These are phyloP conservation scores for Scheffersomyces cryptocercus DNA, from an alignment of 1,139 yeast genomes.

Conservation along the genomic window DNA sequence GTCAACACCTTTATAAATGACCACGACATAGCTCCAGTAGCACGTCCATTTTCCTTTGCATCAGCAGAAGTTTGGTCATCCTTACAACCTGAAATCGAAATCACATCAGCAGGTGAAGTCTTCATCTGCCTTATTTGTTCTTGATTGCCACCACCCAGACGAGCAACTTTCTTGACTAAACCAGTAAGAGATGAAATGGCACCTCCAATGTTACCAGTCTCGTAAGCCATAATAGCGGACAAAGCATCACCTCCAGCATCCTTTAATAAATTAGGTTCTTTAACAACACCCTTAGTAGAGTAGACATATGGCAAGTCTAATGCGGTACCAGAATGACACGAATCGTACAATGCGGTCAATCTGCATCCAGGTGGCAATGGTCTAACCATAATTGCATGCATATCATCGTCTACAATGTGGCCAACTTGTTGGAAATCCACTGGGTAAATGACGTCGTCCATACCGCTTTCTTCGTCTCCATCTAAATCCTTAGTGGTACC, in stretches of 20 bases:
- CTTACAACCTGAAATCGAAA: constrained; percentile 86
- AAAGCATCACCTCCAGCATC: constrained; percentile 82
- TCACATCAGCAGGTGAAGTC: constrained; percentile 86
- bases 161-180: constrained; percentile 47
- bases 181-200: constrained; percentile 44
- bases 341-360: constrained; percentile 85
- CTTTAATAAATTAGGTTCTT: constrained; percentile 85
- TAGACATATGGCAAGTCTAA: constrained; percentile 87
- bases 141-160: constrained; percentile 25
- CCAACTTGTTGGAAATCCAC: constrained; percentile 78
- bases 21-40: constrained; percentile 95
- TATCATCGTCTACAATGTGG: constrained; percentile 77
- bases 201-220: constrained; percentile 66
- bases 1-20: constrained; percentile 76
- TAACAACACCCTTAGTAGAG: constrained; percentile 86
- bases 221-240: constrained; percentile 70
- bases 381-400: constrained; percentile 80
- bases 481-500: constrained; percentile 77
- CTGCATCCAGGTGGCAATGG: constrained; percentile 82
- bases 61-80: constrained; percentile 85
- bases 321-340: constrained; percentile 93
- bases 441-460: constrained; percentile 89
- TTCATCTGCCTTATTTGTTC: constrained; percentile 50
- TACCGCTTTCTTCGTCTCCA: constrained; percentile 92
- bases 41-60: constrained; percentile 71